Conservation (phyloP, 768 basidiomycete species). For the Suillus americanus region DNA sequence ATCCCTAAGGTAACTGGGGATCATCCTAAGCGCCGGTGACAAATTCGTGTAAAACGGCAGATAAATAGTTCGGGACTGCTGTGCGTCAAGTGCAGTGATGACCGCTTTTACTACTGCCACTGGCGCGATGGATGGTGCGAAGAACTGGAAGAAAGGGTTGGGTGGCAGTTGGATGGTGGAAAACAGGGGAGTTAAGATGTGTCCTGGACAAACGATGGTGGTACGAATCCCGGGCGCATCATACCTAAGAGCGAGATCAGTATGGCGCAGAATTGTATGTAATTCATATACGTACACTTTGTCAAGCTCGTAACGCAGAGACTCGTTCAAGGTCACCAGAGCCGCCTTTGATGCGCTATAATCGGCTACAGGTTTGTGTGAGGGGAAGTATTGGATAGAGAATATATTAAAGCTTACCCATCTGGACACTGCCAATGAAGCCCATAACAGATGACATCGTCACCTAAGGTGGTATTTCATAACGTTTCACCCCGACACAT, state of each 20-base stretch:
- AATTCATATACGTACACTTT: conserved; percentile 48
- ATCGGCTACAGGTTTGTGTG: conserved; percentile 53
- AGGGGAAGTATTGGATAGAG: conserved; percentile 2
- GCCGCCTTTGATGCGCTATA: conserved; percentile 95
- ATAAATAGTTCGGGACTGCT: conserved; percentile 68
- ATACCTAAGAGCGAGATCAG: conserved; percentile 46
- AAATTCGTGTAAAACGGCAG: conserved; percentile 74
- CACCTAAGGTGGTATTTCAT: conserved; percentile 45
- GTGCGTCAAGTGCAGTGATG: conserved; percentile 78
- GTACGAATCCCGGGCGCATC: conserved; percentile 78
- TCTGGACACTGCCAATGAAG: conserved; percentile 67
- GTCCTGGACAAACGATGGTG: conserved; percentile 81
- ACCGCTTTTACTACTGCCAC: conserved; percentile 78
- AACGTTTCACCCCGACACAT: conserved; percentile 3
- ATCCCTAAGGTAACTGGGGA: conserved; percentile 77
- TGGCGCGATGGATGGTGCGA: conserved; percentile 73
- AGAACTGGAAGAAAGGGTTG: conserved; percentile 60
- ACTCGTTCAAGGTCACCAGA: conserved; percentile 75
- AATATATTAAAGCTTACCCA: conserved; percentile 51
- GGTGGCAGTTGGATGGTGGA: conserved; percentile 51
- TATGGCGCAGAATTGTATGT: conserved; percentile 3
- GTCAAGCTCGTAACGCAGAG: conserved; percentile 86
- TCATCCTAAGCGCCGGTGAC: conserved; percentile 49
- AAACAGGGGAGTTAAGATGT: conserved; percentile 80
- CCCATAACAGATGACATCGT: conserved; percentile 78